Percentiles rank a stretch among this genome's conserved stretches.
phyloP scores from a whole-genome alignment of 768 basidiomycete genomes.

The Leccinum broughii region DNA sequence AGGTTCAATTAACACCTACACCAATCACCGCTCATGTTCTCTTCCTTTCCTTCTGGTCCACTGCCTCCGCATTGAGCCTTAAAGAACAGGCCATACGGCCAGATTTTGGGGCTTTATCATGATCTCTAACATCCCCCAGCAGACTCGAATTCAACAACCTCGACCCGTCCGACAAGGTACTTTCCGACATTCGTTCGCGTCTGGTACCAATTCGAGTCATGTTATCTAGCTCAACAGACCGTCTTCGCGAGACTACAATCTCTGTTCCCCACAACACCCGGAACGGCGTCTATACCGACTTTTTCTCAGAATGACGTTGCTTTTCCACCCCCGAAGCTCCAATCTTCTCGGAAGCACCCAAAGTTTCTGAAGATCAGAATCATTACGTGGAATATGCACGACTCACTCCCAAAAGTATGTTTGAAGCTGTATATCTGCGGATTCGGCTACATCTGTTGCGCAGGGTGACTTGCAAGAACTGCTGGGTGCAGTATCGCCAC shows the following conservation, averaged over 20 bases:
- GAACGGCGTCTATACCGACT: conserved; percentile 19
- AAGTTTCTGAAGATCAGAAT: conserved; percentile 67
- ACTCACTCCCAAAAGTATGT: conserved; percentile 70
- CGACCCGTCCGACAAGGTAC: conserved; percentile 23
- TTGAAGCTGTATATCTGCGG: neutral
- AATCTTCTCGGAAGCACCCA: conserved; percentile 27
- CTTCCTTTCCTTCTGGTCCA: conserved; percentile 21
- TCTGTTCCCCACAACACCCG: conserved; percentile 45
- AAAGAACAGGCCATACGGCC: conserved; percentile 30
- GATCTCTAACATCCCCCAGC: conserved; percentile 24
- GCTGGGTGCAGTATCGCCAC: conserved; percentile 56
- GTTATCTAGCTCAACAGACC: conserved; percentile 36
- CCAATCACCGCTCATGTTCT: conserved; percentile 25
- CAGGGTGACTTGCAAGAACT: conserved; percentile 76
- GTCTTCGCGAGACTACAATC: conserved; percentile 54
- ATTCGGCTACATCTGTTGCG: conserved; percentile 4
- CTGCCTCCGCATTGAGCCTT: conserved; percentile 29
- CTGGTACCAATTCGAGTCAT: conserved; percentile 5
- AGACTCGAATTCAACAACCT: conserved; percentile 19
- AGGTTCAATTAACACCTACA: neutral
- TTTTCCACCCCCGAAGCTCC: conserved; percentile 25
- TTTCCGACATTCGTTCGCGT: conserved; percentile 6
- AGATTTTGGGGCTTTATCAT: conserved; percentile 18
- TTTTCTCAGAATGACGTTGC: conserved; percentile 22
- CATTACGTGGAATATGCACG: conserved; percentile 86